These are phyloP conservation scores for Fraxinus pennsylvanica DNA, from an alignment of 257 asterid genomes.

Conservation along the genomic window DNA sequence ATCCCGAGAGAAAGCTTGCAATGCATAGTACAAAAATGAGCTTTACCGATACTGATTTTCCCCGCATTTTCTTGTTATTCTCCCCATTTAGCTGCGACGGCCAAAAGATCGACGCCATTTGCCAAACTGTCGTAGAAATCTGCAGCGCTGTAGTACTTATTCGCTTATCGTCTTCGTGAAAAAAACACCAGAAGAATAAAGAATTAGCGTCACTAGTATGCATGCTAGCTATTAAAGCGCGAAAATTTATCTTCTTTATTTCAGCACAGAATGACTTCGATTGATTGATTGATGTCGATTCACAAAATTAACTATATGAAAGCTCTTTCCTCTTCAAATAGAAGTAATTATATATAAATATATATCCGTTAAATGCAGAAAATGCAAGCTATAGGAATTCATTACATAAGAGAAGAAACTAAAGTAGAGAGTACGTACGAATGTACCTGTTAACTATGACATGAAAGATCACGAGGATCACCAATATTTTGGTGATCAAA, in stretches of 20 bases:
- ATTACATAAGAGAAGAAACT: neutral
- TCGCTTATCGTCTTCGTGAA: neutral
- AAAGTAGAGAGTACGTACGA: neutral
- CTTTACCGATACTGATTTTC: constrained; percentile 47
- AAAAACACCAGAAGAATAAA: too few relatives aligned
- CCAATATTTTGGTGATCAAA: neutral
- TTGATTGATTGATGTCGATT: too few relatives aligned
- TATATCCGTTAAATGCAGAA: too few relatives aligned
- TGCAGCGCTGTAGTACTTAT: neutral
- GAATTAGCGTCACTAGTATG: too few relatives aligned
- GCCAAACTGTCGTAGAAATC: neutral
- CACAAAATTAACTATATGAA: neutral
- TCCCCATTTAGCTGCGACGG: constrained; percentile 26
- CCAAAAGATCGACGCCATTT: constrained; percentile 28
- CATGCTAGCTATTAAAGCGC: too few relatives aligned
- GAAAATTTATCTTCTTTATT: too few relatives aligned
- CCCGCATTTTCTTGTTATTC: constrained; percentile 46
- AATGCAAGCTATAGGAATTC: too few relatives aligned
- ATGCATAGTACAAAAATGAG: constrained; percentile 49
- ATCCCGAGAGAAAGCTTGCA: constrained; percentile 65
- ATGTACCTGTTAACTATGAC: constrained; percentile 32
- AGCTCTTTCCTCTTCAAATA: neutral
- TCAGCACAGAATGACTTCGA: too few relatives aligned
- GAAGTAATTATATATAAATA: neutral
- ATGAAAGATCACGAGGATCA: neutral